These are phyloP conservation scores for Xylariaceae sp. DNA, from an alignment of 2,329 filamentous ascomycete genomes.

Conservation along the genomic window DNA sequence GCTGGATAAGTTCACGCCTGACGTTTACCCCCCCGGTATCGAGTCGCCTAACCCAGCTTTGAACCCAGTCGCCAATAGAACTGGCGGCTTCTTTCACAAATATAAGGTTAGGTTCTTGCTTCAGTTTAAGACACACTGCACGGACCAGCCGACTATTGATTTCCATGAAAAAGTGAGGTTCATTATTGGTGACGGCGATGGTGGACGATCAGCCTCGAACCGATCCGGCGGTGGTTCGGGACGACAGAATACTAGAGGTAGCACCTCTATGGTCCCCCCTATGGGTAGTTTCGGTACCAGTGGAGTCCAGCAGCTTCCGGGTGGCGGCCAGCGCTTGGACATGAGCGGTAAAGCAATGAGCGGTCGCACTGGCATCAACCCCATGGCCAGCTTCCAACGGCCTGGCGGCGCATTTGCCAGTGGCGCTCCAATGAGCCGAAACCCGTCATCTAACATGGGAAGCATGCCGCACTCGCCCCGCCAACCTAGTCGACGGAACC, in stretches of 20 bases:
- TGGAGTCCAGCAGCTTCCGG: slow-evolving; percentile 47
- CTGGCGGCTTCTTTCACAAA: slow-evolving; percentile 77
- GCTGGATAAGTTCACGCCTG: slow-evolving; percentile 70
- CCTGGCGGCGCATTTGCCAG: slow-evolving; percentile 60
- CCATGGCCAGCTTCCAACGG: slow-evolving; percentile 57
- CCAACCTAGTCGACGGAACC: slow-evolving; percentile 57
- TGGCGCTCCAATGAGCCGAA: slow-evolving; percentile 59
- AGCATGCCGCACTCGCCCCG: slow-evolving; percentile 67
- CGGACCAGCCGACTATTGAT: slow-evolving; percentile 90
- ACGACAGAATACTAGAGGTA: slow-evolving; percentile 48
- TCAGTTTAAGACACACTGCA: slow-evolving; percentile 94
- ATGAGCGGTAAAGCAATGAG: slow-evolving; percentile 51
- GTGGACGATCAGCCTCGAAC: slow-evolving; percentile 56
- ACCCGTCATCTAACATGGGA: slow-evolving; percentile 53
- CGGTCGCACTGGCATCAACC: slow-evolving; percentile 43
- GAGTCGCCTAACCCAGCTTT: slow-evolving; percentile 86
- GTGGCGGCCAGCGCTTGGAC: slow-evolving; percentile 68
- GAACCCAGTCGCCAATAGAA: slow-evolving; percentile 73
- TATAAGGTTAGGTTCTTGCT: slow-evolving; percentile 94
- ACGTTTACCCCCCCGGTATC: slow-evolving; percentile 78
- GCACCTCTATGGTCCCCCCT: slow-evolving; percentile 45
- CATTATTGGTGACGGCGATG: slow-evolving; percentile 73
- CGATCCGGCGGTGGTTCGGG: slow-evolving; percentile 50
- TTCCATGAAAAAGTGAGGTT: slow-evolving; percentile 88
- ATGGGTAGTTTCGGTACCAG: slow-evolving; percentile 67